Evolutionary conservation across 2,329 filamentous ascomycete genomes (phyloP), one percentile per base, ranked within the genome.

Genomic region (Hymenoscyphus linearis): DNA sequence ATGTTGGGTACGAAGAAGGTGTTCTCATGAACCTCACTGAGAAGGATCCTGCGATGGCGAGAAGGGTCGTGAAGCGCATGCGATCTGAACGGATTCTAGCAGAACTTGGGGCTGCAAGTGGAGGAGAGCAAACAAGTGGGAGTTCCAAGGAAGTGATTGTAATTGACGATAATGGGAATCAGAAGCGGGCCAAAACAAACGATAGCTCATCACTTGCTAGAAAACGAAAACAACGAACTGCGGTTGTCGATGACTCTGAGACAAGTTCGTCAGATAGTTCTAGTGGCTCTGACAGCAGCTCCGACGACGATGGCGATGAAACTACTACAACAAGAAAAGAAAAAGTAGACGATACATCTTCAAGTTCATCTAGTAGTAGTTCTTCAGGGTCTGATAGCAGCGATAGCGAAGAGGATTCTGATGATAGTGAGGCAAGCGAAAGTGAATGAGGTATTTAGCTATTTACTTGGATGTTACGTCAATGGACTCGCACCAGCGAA

Each of bases 11-110:
- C 55, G 72, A 74, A 57, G 72, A 74, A 57, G 70, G 68, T 3
- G 50, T 72, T 22, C 34, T 73, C 31, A 57, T 68, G n/a, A 63
- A 66, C 9, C 59, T 80, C 14, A 74, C 79, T 12, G 40, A 47
- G 10, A 47, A 47, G 40, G 81, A 85, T 60, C 77, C 76, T 58
- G 76, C 78, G 50, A 78, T 87, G 72, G 79, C 81, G 63, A 76
- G 76, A 60, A 80, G 85, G 27, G 76, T 85, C 57, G 78, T 85
- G 53, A 86, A 85, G 76, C 82, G 85, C 59, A 85, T 86, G 77
- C 82, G 85, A 35, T 82, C 84, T 9, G 84, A 87, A 72, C 77
- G 79, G 64, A 77, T 87, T 34, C 66, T 85, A 36, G 79, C 79
- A 35, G 80, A 83, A 68, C 74, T 87, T n/a, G 79, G 81, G 57